Conservation (phyloP, 352 stramenopile genomes). For the Phytopythium boreale region DNA sequence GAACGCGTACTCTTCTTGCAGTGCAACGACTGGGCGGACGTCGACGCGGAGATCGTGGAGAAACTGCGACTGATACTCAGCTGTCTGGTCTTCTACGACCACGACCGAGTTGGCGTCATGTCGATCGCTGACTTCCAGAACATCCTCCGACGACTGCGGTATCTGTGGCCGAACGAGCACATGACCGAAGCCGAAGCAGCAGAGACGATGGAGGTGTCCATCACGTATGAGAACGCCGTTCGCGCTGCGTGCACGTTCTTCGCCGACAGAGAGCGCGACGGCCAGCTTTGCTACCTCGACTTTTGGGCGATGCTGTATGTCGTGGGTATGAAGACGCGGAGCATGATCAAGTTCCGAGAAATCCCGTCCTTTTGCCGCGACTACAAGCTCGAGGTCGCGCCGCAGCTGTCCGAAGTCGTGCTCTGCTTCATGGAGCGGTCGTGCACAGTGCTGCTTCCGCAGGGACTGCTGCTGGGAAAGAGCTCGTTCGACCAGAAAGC, state of each 20-base stretch:
- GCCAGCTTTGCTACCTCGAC: conserved; percentile 72
- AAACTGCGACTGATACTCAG: conserved; percentile 64
- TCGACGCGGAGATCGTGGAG: conserved; percentile 30
- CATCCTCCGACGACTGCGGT: conserved; percentile 52
- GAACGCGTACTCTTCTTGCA: conserved; percentile 45
- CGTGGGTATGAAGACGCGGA: conserved; percentile 46
- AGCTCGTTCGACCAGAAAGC: conserved; percentile 49
- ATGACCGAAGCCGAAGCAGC: conserved; percentile 34
- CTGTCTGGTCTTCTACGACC: conserved; percentile 74
- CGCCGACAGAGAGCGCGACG: conserved; percentile 49
- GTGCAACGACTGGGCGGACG: conserved; percentile 7
- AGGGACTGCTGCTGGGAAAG: conserved; percentile 45
- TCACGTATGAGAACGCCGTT: conserved; percentile 56
- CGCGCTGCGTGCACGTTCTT: conserved; percentile 44
- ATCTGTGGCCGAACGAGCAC: conserved; percentile 58
- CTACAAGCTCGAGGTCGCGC: conserved; percentile 74
- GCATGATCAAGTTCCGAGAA: conserved; percentile 59
- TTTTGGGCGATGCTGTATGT: conserved; percentile 86
- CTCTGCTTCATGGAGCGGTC: conserved; percentile 60
- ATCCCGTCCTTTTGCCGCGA: conserved; percentile 70
- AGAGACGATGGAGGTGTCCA: conserved; percentile 19
- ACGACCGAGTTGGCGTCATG: conserved; percentile 51
- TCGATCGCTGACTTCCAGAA: conserved; percentile 44
- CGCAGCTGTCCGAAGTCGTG: conserved; percentile 40
- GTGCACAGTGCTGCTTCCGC: conserved; percentile 51